phyloP scores from a whole-genome alignment of 495 filamentous ascomycete species.

The Trichocladium antarcticum region DNA sequence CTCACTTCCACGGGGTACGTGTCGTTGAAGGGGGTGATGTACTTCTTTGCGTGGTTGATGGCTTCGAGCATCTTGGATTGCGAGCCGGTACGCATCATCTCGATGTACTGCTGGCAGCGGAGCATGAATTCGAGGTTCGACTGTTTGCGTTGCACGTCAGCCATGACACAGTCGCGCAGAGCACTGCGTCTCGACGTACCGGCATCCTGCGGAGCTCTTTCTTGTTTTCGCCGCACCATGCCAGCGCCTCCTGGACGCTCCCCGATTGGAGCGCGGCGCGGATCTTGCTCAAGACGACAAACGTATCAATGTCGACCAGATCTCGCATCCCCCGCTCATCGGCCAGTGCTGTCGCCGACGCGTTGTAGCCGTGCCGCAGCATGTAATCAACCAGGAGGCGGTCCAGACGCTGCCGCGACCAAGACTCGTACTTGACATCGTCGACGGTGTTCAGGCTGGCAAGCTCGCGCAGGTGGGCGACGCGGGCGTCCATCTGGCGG shows the following conservation, averaged over 20 bases:
- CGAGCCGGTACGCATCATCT: constrained; percentile 60
- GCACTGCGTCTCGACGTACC: constrained; percentile 35
- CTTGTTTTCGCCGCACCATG: constrained; percentile 89
- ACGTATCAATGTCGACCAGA: constrained; percentile 81
- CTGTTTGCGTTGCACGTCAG: constrained; percentile 19
- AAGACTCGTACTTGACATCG: constrained; percentile 88
- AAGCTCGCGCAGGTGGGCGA: constrained; percentile 68
- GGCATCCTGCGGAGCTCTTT: constrained; percentile 73
- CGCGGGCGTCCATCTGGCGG: constrained; percentile 58
- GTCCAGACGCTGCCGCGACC: constrained; percentile 72
- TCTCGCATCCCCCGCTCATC: constrained; percentile 53
- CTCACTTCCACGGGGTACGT: constrained; percentile 57
- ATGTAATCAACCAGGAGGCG: constrained; percentile 84
- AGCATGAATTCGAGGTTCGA: constrained; percentile 88
- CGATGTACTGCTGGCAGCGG: constrained; percentile 90
- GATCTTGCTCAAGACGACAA: constrained; percentile 69
- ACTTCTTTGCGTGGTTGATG: constrained; percentile 69
- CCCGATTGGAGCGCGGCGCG: constrained; percentile 55
- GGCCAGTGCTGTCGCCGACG: constrained; percentile 65
- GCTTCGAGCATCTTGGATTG: constrained; percentile 57
- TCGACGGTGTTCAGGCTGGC: constrained; percentile 69
- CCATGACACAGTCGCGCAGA: background rate
- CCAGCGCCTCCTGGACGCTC: constrained; percentile 66
- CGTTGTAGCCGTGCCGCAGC: constrained; percentile 67
- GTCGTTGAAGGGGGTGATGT: constrained; percentile 55